Evolutionary conservation across 805 yeast genomes (phyloP), one percentile per base, ranked within the genome.

Genomic region (Yarrowia hollandica): DNA sequence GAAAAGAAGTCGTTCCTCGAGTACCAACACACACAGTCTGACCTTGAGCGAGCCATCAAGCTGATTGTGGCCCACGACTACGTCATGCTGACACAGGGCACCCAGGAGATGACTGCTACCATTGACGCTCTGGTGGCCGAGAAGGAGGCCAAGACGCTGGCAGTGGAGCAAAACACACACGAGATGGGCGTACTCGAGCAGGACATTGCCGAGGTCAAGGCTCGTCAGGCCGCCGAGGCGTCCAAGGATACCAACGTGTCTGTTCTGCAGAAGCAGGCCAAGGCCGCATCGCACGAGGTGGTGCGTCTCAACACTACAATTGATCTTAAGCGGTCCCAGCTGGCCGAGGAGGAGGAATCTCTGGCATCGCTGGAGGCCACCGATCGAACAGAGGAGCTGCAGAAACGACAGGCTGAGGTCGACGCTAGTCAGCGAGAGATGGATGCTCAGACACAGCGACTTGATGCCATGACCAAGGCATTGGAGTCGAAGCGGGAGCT

Each of bases 1-100:
- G 97, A 92, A 66, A 92, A 90, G 72, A 81, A 94, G 66, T 77
- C 83, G 23, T 91, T 86, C 67, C 71, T 90, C 31, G 97, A 92
- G 67, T 91, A 80, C 70, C 97, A 92, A 73, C 90, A 87, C 60
- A 81, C 87, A 10, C 94, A 88, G 65, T 77, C 88, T 6, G 90
- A 88, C 65, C 74, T 88, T 61, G 97, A 92, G 70, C 83, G 85
- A 39, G 72, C 87, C 30, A 78, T 86, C 15, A 79, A 87, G 64
- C 79, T 89, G 1, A 87, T 90, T 1, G 84, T 85, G 50, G 91
- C 96, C 8, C 86, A 86, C 68, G 90, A 87, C 65, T 91, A 81
- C 68, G 68, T 77, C 30, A 71, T 78, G 31, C 78, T 25, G 39
- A 23, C 80, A 39, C 74, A 74, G 9, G 69, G 74, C 3, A 71